Evolutionary conservation across 1,139 yeast genomes (phyloP).

Genomic region (Saccharomyces hybrid): DNA sequence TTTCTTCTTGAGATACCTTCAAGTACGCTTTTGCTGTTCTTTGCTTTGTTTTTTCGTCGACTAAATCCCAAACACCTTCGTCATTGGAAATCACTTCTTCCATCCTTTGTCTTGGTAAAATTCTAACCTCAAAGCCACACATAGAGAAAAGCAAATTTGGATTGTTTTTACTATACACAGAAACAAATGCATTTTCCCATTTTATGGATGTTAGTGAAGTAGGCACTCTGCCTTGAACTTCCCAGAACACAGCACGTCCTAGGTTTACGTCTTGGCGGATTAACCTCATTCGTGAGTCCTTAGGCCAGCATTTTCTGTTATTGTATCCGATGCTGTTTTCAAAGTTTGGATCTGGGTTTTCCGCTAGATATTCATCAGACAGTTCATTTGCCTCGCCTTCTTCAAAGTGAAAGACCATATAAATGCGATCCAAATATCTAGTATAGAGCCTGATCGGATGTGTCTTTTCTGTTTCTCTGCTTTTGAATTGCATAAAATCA

Average conservation of each 20-base stretch:
- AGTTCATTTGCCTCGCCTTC: constrained; percentile 69
- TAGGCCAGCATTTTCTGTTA: constrained; percentile 90
- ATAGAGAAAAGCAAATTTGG: constrained; percentile 81
- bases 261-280: constrained; percentile 87
- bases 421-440: constrained; percentile 76
- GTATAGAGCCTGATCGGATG: constrained; percentile 77
- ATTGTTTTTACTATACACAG: constrained; percentile 85
- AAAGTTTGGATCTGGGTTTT: constrained; percentile 87
- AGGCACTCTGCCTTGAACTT: constrained; percentile 72
- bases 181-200: constrained; percentile 79
- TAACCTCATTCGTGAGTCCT: constrained; percentile 82
- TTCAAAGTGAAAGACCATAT: constrained; percentile 68
- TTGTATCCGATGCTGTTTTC: constrained; percentile 83
- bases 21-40: constrained; percentile 84
- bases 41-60: constrained; percentile 65
- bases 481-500: constrained; percentile 65
- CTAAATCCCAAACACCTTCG: constrained; percentile 90
- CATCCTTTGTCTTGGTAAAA: constrained; percentile 65
- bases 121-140: constrained; percentile 93
- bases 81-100: constrained; percentile 43
- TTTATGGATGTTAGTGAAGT: constrained; percentile 59
- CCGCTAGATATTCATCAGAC: constrained; percentile 66
- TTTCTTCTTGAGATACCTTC: constrained; percentile 74
- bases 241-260: constrained; percentile 93
- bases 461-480: constrained; percentile 48